Evolutionary conservation across 2,329 filamentous ascomycete species (phyloP), one percentile per base, ranked within the genome.

Genomic region (Simplicillium sp.): DNA sequence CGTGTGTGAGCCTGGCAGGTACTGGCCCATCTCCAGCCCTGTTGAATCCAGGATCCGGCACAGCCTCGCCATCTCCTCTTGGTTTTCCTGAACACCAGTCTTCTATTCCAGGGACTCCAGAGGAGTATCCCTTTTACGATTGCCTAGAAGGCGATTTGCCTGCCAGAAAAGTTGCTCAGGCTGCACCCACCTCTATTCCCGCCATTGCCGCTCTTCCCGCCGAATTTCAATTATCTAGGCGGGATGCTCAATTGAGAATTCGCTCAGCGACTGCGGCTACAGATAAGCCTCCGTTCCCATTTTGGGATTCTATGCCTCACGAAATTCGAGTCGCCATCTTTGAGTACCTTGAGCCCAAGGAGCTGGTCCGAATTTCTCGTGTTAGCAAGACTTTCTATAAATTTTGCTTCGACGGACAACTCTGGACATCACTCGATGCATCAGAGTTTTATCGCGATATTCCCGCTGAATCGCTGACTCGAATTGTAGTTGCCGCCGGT

Each of bases 391-490:
- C 73, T 6, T 96, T 92, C 69, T 71, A 94, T 59, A 71, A 74
- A 37, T 80, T 86, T 62, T 96, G 90, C 63, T 95, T 90, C 52
- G 90, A 98, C 58, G 92, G 92, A 2, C 92, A 98, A 63, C 66
- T 97, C 13, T 98, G 92, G 92, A 81, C 80, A 3, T 78, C 75
- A 34, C 73, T 97, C 37, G 88, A 97, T 58, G 80, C 86, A 2
- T 82, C 87, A 7, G 80, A 85, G 38, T 97, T 90, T 60, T 96
- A 97, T 57, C 77, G 75, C 48, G 77, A 88, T 39, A 97, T 97
- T 48, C 83, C 90, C 0, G 85, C 84, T 16, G 80, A 86, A 47
- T 85, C 86, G 1, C 66, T 98, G 37, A 78, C 88, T 42, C 87
- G 84, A 54, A 88, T 97, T 46, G 88, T 97, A 54, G 77, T 80